Percentiles rank a stretch among this genome's conserved stretches.
Evolutionary conservation across 2,329 filamentous ascomycete genomes (phyloP).

Genomic region (Colletotrichum truncatum): DNA sequence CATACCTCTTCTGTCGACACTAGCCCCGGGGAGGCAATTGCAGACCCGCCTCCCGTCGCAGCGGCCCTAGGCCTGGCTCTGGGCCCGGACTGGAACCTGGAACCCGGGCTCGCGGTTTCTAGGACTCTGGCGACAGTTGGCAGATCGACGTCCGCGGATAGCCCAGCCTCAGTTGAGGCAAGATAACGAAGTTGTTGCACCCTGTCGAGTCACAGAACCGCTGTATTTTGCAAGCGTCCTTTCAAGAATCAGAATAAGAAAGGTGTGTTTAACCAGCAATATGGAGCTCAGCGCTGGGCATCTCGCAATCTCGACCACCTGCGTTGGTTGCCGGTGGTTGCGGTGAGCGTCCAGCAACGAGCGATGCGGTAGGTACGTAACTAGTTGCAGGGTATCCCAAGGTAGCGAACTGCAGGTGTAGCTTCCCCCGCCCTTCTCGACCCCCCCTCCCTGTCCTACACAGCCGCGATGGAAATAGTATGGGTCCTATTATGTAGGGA

Average conservation of each 20-base stretch:
- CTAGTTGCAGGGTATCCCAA: background rate
- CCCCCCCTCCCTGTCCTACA: constrained; percentile 7
- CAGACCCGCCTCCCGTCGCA: constrained; percentile 24
- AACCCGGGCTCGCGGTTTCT: constrained; percentile 18
- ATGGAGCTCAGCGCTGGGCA: background rate
- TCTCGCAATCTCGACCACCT: background rate
- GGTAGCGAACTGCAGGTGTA: background rate
- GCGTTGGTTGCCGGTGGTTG: too few relatives aligned
- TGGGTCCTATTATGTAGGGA: constrained; percentile 11
- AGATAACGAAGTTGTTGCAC: background rate
- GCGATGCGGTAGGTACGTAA: background rate
- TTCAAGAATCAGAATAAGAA: background rate
- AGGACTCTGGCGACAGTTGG: constrained; percentile 17
- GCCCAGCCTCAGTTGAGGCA: constrained; percentile 11
- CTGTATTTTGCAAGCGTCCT: background rate
- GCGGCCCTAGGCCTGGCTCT: constrained; percentile 2
- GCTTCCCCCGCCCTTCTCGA: constrained; percentile 4
- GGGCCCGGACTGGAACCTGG: constrained; percentile 23
- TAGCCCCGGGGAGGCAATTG: constrained; percentile 22
- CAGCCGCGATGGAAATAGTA: constrained; percentile 29
- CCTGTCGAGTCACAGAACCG: too few relatives aligned
- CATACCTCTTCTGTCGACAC: constrained; percentile 19
- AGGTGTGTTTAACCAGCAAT: background rate
- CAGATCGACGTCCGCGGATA: constrained; percentile 26
- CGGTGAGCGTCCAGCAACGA: background rate